phyloP scores from a whole-genome alignment of 106 monocot species.

The Acorus calamus region DNA sequence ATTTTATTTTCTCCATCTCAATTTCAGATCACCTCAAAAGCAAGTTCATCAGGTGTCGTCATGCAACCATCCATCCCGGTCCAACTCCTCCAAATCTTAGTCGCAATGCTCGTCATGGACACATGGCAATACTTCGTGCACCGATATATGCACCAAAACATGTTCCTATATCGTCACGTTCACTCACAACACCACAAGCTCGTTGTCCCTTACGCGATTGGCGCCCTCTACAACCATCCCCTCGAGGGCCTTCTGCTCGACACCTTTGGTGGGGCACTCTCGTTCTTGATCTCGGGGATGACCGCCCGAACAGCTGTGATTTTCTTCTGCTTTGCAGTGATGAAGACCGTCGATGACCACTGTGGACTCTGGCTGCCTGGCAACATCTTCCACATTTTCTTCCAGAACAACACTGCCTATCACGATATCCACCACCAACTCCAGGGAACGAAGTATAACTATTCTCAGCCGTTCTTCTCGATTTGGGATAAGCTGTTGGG shows the following conservation, averaged over 20 bases:
- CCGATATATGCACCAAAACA: slow-evolving; percentile 87
- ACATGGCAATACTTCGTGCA: slow-evolving; percentile 89
- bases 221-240: slow-evolving; percentile 59
- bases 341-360: slow-evolving; percentile 53
- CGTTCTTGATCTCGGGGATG: slow-evolving; percentile 54
- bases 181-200: slow-evolving; percentile 57
- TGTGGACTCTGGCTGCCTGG: slow-evolving; percentile 45
- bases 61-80: slow-evolving; percentile 30
- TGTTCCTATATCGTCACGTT: slow-evolving; percentile 65
- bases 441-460: slow-evolving; percentile 47
- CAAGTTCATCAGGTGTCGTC: slow-evolving; percentile 10
- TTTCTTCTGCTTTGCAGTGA: slow-evolving; percentile 51
- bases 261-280: slow-evolving; percentile 51
- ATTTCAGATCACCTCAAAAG: slow-evolving; percentile 31
- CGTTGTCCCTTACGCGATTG: slow-evolving; percentile 49
- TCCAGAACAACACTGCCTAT: slow-evolving; percentile 57
- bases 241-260: slow-evolving; percentile 52
- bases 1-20: no score
- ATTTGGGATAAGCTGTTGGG: slow-evolving; percentile 55
- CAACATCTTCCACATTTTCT: slow-evolving; percentile 39
- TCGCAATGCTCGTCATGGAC: slow-evolving; percentile 82
- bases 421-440: slow-evolving; percentile 68
- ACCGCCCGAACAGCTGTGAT: slow-evolving; percentile 42
- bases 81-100: slow-evolving; percentile 47
- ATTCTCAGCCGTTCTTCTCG: slow-evolving; percentile 50